Conservation (phyloP, 306 rosid species). For the Adenanthera pavonina region DNA sequence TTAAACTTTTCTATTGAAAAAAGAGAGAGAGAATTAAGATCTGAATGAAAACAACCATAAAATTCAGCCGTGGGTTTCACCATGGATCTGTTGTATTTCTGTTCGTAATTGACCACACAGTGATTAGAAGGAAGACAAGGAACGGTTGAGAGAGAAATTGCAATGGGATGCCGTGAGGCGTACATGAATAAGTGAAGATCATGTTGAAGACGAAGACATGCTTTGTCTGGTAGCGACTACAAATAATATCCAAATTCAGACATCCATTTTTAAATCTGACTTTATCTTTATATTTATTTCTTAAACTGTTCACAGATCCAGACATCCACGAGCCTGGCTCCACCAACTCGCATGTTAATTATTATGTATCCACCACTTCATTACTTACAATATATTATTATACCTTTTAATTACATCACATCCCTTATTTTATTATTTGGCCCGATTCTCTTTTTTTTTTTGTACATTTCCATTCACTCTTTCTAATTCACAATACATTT, state of each 20-base stretch:
- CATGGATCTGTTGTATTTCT: no score
- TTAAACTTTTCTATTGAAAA: no score
- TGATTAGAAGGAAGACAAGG: background rate
- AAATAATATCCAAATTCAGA: conserved; percentile 3
- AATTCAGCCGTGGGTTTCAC: no score
- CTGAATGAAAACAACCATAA: no score
- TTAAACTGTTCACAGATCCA: background rate
- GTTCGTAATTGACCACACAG: no score
- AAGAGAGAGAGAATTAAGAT: no score
- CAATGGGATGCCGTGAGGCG: background rate
- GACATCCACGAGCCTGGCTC: background rate
- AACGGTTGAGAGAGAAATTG: background rate
- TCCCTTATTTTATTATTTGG: background rate
- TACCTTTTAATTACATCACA: background rate
- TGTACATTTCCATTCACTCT: background rate
- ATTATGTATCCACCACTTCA: no score
- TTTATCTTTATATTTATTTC: background rate
- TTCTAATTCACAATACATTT: background rate
- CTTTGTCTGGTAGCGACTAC: background rate
- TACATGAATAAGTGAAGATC: background rate
- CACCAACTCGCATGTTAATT: background rate
- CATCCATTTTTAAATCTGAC: background rate
- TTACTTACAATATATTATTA: background rate
- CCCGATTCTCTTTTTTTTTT: background rate
- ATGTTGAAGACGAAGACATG: background rate